Evolutionary conservation across 2,329 filamentous ascomycete species (phyloP).

Genomic region (Biscogniauxia sp.): DNA sequence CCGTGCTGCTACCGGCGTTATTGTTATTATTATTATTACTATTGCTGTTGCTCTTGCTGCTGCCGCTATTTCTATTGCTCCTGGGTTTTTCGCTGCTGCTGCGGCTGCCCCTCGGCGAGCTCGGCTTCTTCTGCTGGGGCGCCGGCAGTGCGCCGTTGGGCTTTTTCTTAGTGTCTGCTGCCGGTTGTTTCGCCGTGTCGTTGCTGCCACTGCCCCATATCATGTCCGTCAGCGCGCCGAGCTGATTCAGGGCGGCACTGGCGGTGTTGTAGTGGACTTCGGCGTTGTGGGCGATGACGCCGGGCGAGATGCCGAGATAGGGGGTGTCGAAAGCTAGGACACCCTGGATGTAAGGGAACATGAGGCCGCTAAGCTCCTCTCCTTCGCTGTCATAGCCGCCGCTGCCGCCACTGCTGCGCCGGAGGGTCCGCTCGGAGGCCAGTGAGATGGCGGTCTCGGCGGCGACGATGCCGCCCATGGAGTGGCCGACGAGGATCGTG

Average conservation of each 20-base stretch:
- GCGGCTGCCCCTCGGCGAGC: background rate
- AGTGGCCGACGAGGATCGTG: slow-evolving; percentile 32
- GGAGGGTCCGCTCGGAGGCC: slow-evolving; percentile 52
- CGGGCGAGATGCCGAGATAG: slow-evolving; percentile 77
- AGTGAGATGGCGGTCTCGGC: slow-evolving; percentile 82
- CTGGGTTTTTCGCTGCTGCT: background rate
- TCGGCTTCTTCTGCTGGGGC: slow-evolving; percentile 8
- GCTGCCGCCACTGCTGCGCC: too few species aligned
- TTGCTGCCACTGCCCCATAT: slow-evolving; percentile 61
- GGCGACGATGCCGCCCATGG: slow-evolving; percentile 84
- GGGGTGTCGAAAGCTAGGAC: slow-evolving; percentile 94
- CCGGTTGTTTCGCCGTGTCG: slow-evolving; percentile 20
- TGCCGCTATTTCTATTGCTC: slow-evolving; percentile 40
- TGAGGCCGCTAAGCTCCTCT: slow-evolving; percentile 50
- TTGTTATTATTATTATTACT: slow-evolving; percentile 6
- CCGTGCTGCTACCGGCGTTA: background rate
- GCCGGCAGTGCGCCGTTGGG: slow-evolving; percentile 37
- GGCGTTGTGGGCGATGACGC: slow-evolving; percentile 80
- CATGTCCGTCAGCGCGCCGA: slow-evolving; percentile 63
- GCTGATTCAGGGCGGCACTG: slow-evolving; percentile 63
- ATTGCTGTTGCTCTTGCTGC: slow-evolving; percentile 37
- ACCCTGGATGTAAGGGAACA: slow-evolving; percentile 92
- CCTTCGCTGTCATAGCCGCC: slow-evolving; percentile 23
- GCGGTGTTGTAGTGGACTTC: slow-evolving; percentile 82
- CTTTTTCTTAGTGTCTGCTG: slow-evolving; percentile 28